These are phyloP conservation scores for Aspergillus eucalypticola DNA, from an alignment of 2,329 filamentous ascomycete genomes.

Conservation along the genomic window DNA sequence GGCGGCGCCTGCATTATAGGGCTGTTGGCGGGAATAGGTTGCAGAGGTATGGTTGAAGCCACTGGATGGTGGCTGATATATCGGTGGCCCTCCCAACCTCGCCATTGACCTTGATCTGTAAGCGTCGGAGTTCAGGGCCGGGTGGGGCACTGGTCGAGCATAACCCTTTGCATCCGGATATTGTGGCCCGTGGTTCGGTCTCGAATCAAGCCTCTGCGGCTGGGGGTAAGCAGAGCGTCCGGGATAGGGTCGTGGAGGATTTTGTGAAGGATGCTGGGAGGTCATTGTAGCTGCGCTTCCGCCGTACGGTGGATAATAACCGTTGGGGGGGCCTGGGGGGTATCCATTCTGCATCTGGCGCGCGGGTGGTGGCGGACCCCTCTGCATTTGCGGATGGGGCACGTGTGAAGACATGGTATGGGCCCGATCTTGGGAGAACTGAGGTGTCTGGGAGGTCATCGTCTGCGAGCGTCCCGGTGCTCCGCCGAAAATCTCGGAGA, in stretches of 20 bases:
- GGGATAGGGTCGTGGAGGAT: conserved; percentile 62
- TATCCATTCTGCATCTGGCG: conserved; percentile 50
- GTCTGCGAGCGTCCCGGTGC: conserved; percentile 88
- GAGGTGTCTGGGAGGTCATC: conserved; percentile 78
- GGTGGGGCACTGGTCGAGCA: conserved; percentile 60
- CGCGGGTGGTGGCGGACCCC: conserved; percentile 43
- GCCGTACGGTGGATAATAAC: conserved; percentile 44
- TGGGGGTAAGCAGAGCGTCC: conserved; percentile 71
- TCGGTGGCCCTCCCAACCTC: conserved; percentile 68
- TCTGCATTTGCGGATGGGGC: conserved; percentile 45
- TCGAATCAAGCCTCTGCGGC: conserved; percentile 69
- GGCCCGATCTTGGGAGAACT: conserved; percentile 67
- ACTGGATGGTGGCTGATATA: conserved; percentile 66
- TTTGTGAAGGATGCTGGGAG: conserved; percentile 57
- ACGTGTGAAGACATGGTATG: conserved; percentile 71
- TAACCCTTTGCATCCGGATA: conserved; percentile 62
- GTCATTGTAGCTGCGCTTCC: conserved; percentile 32
- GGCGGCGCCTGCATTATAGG: conserved; percentile 58
- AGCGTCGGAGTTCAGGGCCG: conserved; percentile 78
- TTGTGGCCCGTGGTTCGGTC: conserved; percentile 52
- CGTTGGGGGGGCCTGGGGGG: conserved; percentile 40
- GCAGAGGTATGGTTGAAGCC: conserved; percentile 68
- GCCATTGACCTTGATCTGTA: conserved; percentile 95
- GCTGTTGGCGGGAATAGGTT: conserved; percentile 75
- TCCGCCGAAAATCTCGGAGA: conserved; percentile 91